Base-by-base conservation (phyloP, 306 rosid species). In the Prinsepia uniflora region DNA sequence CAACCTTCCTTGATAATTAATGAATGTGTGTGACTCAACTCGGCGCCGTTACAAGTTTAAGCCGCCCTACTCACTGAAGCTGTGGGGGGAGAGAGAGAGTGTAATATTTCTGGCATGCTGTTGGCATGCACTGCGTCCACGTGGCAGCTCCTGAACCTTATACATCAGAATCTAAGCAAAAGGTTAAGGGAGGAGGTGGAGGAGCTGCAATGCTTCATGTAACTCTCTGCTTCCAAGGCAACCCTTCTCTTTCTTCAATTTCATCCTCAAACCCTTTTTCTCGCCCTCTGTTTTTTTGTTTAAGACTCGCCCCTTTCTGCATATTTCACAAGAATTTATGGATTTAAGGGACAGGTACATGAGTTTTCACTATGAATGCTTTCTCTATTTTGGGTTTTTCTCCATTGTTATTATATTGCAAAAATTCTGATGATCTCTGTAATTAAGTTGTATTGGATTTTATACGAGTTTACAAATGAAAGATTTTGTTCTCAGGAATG, bases 71-170 rank as follows among this genome's bases (percentile, higher is more conserved):
- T 13, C n/a, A 22, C 36, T 15, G 6, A 14, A 44, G 4, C 20
- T 8, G 2, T 55, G 12, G 39, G 12, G 20, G 8, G 59, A 19
- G 7, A 49, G 18, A 61, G 12, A 73, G 12, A 55, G 6, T 34
- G 57, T 30, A 65, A 45, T n/a, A 44, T 9, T 58, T n/a, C 12
- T 52, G 12, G 14, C 34, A 4, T 20, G 69, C 15, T 50, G 60
- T 53, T 74, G 92, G 85, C 79, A 74, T 74, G 73, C 39, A 77
- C 69, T 47, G 75, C 24, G 59, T 61, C 84, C 84, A 87, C 96
- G 98, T 88, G 96, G 92, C 82, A 22, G 3, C 9, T 57, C 40
- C 50, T 64, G 4, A 65, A 64, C 98, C 98, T 87, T 81, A 58
- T 67, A 68, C 66, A 57, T 44, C 45, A 56, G 82, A 81, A 76